Evolutionary conservation across 306 rosid genomes (phyloP), one percentile per base, ranked within the genome.

Genomic region (Fragaria iinumae): DNA sequence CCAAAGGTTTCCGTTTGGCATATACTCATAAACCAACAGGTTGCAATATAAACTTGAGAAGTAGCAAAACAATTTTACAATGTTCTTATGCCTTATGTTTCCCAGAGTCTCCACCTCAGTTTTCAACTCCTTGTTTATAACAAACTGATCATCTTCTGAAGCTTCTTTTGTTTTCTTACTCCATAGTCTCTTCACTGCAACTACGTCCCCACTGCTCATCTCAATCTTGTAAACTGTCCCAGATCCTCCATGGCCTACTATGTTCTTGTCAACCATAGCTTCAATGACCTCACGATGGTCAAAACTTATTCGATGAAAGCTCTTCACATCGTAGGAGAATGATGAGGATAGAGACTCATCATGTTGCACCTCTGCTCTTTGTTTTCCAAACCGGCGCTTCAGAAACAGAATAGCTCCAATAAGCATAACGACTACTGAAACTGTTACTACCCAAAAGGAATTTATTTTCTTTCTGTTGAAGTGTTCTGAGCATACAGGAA

Each of bases 1-100:
- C 97, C 97, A 96, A 5, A 96, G 88, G 62, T 90, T 96, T 52
- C 99, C 99, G 32, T 96, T 96, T 2, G 96, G 89, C 98, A 96
- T 91, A 65, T 83, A 92, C 82, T 96, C 99, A 72, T 96, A 96
- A 69, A 96, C 93, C 87, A 96, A 80, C 27, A 96, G 83, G 32
- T 80, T 91, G 66, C 93, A 88, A 11, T 96, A 90, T 84, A 80
- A 67, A 52, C 95, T 88, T 9, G 99, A 88, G 85, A 96, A 88
- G 73, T 90, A 91, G 82, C 98, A 87, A 36, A 87, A 96, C 2
- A 96, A 41, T 72, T 96, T 96, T 50, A 96, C 99, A 52, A 96
- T 96, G 85, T 96, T 96, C 72, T 83, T 96, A 86, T 96, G 99
- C 57, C 99, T 86, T 73, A 96, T 89, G 39, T 91, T 91, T 47